Percentiles rank a stretch among this genome's conserved stretches.
phyloP scores from a whole-genome alignment of 805 yeast genomes.

The Candida coquimbonensis region DNA sequence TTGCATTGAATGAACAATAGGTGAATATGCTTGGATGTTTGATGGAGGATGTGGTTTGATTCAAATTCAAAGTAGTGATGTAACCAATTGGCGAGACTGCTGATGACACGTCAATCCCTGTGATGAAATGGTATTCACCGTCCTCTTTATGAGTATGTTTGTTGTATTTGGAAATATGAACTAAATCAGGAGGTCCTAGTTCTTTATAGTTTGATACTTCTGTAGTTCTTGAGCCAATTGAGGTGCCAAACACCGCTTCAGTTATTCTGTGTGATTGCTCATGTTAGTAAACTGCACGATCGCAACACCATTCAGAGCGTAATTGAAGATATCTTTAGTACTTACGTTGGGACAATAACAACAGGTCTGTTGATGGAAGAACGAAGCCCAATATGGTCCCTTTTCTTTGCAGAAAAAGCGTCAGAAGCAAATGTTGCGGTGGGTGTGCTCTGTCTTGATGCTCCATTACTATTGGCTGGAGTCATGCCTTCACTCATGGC shows the following conservation, averaged over 20 bases:
- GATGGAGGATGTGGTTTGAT: conserved; percentile 12
- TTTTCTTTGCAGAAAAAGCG: conserved; percentile 15
- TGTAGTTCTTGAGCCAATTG: conserved; percentile 43
- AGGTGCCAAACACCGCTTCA: conserved; percentile 44
- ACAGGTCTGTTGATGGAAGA: conserved; percentile 11
- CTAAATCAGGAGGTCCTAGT: conserved; percentile 73
- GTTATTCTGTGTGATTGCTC: conserved; percentile 28
- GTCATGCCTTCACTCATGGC: not conserved
- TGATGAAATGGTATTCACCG: conserved; percentile 42
- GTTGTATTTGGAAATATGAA: conserved; percentile 36
- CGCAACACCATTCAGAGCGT: not conserved
- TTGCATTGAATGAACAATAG: conserved; percentile 66
- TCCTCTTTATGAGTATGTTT: conserved; percentile 31
- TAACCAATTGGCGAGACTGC: conserved; percentile 41
- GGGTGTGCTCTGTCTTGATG: not conserved
- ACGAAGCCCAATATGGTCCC: conserved; percentile 6
- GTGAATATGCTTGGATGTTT: conserved; percentile 33
- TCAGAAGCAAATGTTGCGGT: conserved; percentile 1
- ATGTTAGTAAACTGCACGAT: conserved; percentile 2
- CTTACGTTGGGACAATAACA: conserved; percentile 18
- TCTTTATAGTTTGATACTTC: conserved; percentile 35
- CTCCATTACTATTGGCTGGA: not conserved
- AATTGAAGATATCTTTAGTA: not conserved
- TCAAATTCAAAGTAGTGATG: conserved; percentile 30
- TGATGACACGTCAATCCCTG: conserved; percentile 41